Base-by-base conservation (phyloP, 176 grass and related monocot genomes). In the Carex pumila region DNA sequence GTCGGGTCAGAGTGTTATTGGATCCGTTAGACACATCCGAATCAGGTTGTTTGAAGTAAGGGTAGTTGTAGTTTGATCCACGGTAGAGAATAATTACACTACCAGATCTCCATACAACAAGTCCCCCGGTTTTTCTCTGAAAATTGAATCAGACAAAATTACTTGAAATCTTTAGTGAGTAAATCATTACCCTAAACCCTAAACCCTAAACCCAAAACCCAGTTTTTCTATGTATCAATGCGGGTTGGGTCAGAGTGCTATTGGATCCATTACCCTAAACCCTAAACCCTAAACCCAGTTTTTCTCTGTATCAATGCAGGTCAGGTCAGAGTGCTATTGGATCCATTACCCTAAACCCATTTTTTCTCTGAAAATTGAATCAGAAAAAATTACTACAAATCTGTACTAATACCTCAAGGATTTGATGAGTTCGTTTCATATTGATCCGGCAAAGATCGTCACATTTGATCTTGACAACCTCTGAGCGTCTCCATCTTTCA, bases 51-150 rank as follows among this genome's bases (percentile, higher is more conserved):
- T 72, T 65, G 79, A 93, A 94, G 77, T 93, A 98, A 72, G 92
- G 95, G 84, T 93, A 98, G 79, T 88, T 87, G 77, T 98, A 98
- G 65, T 91, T 61, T 19, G 85, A 76, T 85, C 95, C 92, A 87
- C 95, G 94, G 65, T 98, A 98, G 61, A 98, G 80, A 41, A 95
- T 90, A 57, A 95, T 93, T 80, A 81, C 85, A 86, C 91, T 94
- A 83, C 95, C 95, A 59, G 95, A 93, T 89, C 95, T 89, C 95
- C 95, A 98, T 86, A 98, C 84, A 71, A 98, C 92, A 61, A 94
- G 84, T 6, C 95, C 95, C 79, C 95, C 95, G 54, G 95, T 98
- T 93, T 98, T 98, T 59, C 87, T 90, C 95, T 92, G 84, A 50
- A 15, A 74, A 13, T 61, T 61, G 6, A 61, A 61, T 73, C 84